Evolutionary conservation across 768 basidiomycete genomes (phyloP).

Genomic region (Astraeus odoratus): DNA sequence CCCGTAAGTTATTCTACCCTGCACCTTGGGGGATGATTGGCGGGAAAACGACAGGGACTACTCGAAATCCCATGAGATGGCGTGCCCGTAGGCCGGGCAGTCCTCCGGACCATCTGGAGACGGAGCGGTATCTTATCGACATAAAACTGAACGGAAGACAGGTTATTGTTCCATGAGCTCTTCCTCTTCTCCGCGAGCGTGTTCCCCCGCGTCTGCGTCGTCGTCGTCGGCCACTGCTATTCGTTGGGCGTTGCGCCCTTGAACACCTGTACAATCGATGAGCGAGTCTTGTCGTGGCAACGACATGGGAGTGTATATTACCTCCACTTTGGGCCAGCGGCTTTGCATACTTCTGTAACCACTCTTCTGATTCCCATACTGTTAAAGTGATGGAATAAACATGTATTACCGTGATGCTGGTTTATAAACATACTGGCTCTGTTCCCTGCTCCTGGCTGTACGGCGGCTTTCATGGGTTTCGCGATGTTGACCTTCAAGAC

Average conservation of each 20-base stretch:
- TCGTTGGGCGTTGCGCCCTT: constrained; percentile 39
- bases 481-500: constrained; percentile 83
- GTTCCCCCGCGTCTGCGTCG: constrained; percentile 18
- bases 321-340: constrained; percentile 73
- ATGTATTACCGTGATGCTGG: neutral
- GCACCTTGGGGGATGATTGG: neutral
- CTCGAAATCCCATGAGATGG: too few species aligned
- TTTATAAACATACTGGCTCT: constrained; percentile 56
- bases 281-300: constrained; percentile 1
- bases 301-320: constrained; percentile 21
- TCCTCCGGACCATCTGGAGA: too few species aligned
- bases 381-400: constrained; percentile 5
- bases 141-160: neutral
- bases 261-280: constrained; percentile 36
- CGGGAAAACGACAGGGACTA: too few species aligned
- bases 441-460: constrained; percentile 58
- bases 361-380: constrained; percentile 98
- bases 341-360: constrained; percentile 78
- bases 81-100: too few species aligned
- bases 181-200: constrained; percentile 31
- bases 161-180: constrained; percentile 64
- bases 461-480: constrained; percentile 66
- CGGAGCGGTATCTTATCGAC: too few species aligned
- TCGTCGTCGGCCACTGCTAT: constrained; percentile 11
- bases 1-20: neutral